These are phyloP conservation scores for Camellia sinensis DNA, from an alignment of 148 eudicot species.

Conservation along the genomic window DNA sequence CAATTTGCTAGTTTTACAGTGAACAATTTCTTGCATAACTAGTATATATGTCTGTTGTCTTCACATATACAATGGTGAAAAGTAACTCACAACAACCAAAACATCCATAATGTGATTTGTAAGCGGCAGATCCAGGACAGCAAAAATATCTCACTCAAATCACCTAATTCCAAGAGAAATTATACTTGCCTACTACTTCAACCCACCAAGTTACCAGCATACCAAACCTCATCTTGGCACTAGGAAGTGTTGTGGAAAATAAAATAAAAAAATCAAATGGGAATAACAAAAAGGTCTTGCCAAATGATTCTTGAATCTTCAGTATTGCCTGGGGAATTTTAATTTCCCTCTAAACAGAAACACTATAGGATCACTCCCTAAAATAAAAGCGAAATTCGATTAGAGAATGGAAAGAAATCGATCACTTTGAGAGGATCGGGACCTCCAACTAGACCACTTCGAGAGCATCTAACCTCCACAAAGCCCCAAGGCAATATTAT, in stretches of 20 bases:
- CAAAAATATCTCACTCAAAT: conserved; percentile 1
- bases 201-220: not conserved
- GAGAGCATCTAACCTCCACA: no score
- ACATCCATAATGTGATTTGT: not conserved
- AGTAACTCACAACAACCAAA: not conserved
- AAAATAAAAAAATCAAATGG: not conserved
- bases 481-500: no score
- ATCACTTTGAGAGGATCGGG: no score
- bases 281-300: not conserved
- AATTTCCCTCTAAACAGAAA: not conserved
- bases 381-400: no score
- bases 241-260: not conserved
- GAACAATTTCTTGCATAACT: not conserved
- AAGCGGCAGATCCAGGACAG: not conserved
- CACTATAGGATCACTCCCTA: no score
- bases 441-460: no score
- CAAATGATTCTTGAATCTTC: not conserved
- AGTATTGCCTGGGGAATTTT: not conserved
- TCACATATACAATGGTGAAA: not conserved
- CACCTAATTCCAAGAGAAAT: not conserved
- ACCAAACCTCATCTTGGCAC: not conserved
- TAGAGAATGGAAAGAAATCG: no score
- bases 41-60: not conserved
- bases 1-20: not conserved
- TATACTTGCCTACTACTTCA: not conserved